A percentile compares a stretch with the other conserved stretches of the same genome.
These are phyloP conservation scores for Termitomyces sp. DNA, from an alignment of 1,284 basidiomycete genomes.

Conservation along the genomic window DNA sequence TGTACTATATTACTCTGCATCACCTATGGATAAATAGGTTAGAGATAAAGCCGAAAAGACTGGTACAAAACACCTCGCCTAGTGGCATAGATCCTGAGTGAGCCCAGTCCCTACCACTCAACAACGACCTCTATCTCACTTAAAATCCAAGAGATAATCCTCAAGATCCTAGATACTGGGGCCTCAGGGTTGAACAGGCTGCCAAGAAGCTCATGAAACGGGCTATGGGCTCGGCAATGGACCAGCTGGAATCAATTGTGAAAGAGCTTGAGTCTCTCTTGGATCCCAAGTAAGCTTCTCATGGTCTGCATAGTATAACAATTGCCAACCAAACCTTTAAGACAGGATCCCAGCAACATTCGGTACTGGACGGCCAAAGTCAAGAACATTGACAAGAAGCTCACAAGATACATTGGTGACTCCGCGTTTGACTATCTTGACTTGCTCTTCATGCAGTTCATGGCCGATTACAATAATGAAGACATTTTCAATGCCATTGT, in stretches of 20 bases:
- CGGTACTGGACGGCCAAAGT: neutral
- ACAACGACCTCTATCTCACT: no score
- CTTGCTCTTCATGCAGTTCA: neutral
- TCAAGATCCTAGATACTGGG: neutral
- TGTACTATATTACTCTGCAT: neutral
- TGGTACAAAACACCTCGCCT: no score
- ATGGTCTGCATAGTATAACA: neutral
- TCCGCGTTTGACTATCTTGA: neutral
- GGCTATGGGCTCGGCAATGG: neutral
- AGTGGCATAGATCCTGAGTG: neutral
- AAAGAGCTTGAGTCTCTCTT: neutral
- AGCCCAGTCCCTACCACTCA: no score
- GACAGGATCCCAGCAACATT: neutral
- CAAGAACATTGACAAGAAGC: neutral
- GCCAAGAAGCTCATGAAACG: neutral
- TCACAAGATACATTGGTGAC: neutral
- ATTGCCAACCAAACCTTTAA: neutral
- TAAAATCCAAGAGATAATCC: neutral
- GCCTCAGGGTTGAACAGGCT: neutral
- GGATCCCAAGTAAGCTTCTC: neutral
- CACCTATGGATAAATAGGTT: neutral
- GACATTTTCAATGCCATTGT: neutral
- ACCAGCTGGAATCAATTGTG: neutral
- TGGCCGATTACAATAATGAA: fast-evolving
- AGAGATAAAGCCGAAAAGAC: no score